Conservation (phyloP, 1,284 basidiomycete genomes). For the Paramarasmius palmivorus region DNA sequence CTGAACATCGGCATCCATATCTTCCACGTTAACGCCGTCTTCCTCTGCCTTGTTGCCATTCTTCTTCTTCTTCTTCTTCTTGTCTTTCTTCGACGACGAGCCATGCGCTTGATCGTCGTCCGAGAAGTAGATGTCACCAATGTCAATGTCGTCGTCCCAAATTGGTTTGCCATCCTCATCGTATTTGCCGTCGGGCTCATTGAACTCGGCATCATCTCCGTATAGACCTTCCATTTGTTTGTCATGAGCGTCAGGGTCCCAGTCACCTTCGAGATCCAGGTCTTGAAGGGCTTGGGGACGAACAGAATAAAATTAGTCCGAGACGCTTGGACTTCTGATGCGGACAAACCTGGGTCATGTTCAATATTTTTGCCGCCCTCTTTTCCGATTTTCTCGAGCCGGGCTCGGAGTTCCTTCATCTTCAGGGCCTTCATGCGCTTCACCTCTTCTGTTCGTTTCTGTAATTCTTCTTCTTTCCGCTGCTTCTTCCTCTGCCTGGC, state of each 20-base stretch:
- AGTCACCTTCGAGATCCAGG: slow-evolving; percentile 78
- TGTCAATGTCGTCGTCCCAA: slow-evolving; percentile 90
- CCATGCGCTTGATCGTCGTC: slow-evolving; percentile 36
- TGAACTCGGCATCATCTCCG: slow-evolving; percentile 48
- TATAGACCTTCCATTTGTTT: slow-evolving; percentile 77
- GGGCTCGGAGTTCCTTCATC: slow-evolving; percentile 78
- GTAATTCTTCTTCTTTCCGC: slow-evolving; percentile 79
- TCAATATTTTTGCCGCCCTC: slow-evolving; percentile 59
- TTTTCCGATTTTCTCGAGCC: slow-evolving; percentile 69
- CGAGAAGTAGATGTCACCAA: slow-evolving; percentile 62
- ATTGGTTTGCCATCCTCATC: slow-evolving; percentile 72
- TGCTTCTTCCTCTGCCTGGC: slow-evolving; percentile 76
- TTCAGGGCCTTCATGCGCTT: slow-evolving; percentile 80
- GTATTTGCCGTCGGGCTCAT: slow-evolving; percentile 18
- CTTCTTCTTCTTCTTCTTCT: slow-evolving; percentile 55
- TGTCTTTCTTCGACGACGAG: slow-evolving; percentile 39
- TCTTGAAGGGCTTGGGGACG: slow-evolving; percentile 50
- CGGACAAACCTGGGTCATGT: slow-evolving; percentile 41
- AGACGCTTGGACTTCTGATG: slow-evolving; percentile 6
- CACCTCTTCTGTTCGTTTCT: slow-evolving; percentile 78
- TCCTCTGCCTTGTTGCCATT: slow-evolving; percentile 39
- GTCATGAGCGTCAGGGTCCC: slow-evolving; percentile 82
- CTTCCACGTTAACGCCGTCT: slow-evolving; percentile 59
- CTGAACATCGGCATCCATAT: slow-evolving; percentile 73
- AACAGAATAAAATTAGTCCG: slow-evolving; percentile 5